Evolutionary conservation across 768 basidiomycete genomes (phyloP).

Genomic region (Coprinopsis strossmayeri): DNA sequence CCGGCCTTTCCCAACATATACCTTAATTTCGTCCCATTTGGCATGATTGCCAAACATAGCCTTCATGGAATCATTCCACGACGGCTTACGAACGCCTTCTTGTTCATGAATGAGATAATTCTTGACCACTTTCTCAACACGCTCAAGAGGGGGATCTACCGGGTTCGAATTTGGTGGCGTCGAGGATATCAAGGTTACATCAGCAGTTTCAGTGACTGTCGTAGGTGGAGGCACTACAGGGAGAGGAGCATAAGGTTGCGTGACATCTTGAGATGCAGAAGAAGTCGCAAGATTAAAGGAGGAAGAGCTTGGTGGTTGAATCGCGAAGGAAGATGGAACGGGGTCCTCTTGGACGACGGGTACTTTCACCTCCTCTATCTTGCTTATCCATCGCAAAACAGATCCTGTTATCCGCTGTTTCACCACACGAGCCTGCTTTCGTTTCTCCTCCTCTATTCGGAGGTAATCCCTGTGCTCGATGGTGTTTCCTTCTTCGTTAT

Average conservation of each 20-base stretch:
- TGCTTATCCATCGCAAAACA: slow-evolving; percentile 66
- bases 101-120: slow-evolving; percentile 65
- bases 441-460: slow-evolving; percentile 74
- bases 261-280: too few relatives aligned
- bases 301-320: too few relatives aligned
- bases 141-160: not conserved
- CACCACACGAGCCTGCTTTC: slow-evolving; percentile 58
- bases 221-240: too few relatives aligned
- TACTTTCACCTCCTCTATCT: slow-evolving; percentile 50
- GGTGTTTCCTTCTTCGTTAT: slow-evolving; percentile 83
- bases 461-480: slow-evolving; percentile 76
- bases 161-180: slow-evolving; percentile 1
- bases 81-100: slow-evolving; percentile 40
- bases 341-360: slow-evolving; percentile 22
- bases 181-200: too few relatives aligned
- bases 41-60: slow-evolving; percentile 84
- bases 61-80: slow-evolving; percentile 68
- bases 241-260: too few relatives aligned
- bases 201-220: too few relatives aligned
- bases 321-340: too few relatives aligned
- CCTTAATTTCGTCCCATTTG: slow-evolving; percentile 68
- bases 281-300: too few relatives aligned
- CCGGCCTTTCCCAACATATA: slow-evolving; percentile 57
- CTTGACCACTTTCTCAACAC: slow-evolving; percentile 16
- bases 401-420: slow-evolving; percentile 61